A percentile compares a stretch with the other conserved stretches of the same genome.
phyloP scores from a whole-genome alignment of 345 rosid genomes.

The Dovyalis caffra region DNA sequence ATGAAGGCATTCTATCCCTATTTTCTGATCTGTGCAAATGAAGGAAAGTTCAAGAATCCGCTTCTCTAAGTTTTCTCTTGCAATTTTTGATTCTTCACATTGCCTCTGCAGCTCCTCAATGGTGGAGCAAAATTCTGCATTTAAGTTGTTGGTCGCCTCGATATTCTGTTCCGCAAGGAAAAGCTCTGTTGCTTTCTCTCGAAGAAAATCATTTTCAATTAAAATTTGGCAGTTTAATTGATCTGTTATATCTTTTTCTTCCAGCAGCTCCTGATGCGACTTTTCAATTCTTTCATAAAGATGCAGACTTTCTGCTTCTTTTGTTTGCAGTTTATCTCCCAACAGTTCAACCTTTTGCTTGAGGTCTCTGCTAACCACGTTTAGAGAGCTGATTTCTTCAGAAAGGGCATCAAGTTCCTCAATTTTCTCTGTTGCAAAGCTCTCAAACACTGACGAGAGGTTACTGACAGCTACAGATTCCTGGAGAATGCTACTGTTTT shows the following conservation, averaged over 20 bases:
- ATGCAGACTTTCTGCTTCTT: conserved; percentile 46
- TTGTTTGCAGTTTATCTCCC: conserved; percentile 45
- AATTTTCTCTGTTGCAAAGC: conserved; percentile 52
- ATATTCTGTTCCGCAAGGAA: conserved; percentile 68
- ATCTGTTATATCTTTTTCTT: conserved; percentile 53
- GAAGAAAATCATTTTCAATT: conserved; percentile 50
- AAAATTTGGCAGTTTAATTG: conserved; percentile 53
- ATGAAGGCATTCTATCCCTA: conserved; percentile 49
- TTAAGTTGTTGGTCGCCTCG: conserved; percentile 51
- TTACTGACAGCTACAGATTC: conserved; percentile 50
- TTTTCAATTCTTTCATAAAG: conserved; percentile 47
- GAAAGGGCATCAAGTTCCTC: conserved; percentile 49
- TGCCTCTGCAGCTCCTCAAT: conserved; percentile 65
- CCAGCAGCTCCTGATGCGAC: conserved; percentile 52
- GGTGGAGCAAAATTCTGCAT: conserved; percentile 49
- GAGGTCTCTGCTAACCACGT: conserved; percentile 37
- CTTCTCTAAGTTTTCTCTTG: conserved; percentile 41
- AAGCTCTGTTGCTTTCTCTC: conserved; percentile 56
- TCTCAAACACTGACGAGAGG: conserved; percentile 50
- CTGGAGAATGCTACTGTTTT: conserved; percentile 43
- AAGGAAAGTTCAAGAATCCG: conserved; percentile 42
- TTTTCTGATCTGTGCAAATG: conserved; percentile 36
- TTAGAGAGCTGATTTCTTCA: conserved; percentile 40
- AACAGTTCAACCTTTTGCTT: conserved; percentile 46
- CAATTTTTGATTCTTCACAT: conserved; percentile 45